Percentiles rank a stretch among this genome's conserved stretches.
These are phyloP conservation scores for Stylosanthes scabra DNA, from an alignment of 331 rosid species.

Conservation along the genomic window DNA sequence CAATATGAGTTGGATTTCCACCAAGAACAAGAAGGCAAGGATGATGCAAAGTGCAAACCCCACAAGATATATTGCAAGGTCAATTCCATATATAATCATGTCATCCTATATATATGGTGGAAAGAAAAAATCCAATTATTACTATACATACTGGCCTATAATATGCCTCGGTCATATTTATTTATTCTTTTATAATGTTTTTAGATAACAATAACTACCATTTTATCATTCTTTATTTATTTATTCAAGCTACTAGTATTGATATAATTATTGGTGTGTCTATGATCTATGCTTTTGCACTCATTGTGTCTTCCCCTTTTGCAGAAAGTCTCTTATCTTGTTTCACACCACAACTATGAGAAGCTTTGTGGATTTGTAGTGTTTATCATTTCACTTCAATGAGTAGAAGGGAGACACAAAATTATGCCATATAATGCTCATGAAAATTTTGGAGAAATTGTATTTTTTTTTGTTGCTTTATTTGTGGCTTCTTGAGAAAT, in stretches of 20 bases:
- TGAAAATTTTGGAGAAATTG: neutral
- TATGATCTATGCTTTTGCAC: neutral
- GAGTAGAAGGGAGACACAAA: neutral
- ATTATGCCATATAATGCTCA: neutral
- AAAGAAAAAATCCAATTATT: constrained; percentile 4
- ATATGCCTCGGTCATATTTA: too few relatives aligned
- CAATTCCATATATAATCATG: too few relatives aligned
- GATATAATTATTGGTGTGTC: neutral
- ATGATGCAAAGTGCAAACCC: constrained; percentile 40
- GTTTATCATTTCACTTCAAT: neutral
- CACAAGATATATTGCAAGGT: constrained; percentile 8
- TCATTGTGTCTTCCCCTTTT: constrained; percentile 20
- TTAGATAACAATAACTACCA: too few relatives aligned
- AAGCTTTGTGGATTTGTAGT: neutral
- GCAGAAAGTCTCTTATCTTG: constrained; percentile 2
- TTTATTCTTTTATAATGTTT: too few relatives aligned
- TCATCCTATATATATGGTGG: too few relatives aligned
- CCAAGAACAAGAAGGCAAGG: constrained; percentile 9
- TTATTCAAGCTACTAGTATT: too few relatives aligned
- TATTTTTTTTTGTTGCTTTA: neutral
- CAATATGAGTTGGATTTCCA: constrained; percentile 64
- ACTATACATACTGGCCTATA: neutral
- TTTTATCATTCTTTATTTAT: too few relatives aligned
- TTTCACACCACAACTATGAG: neutral
- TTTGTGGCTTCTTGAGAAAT: neutral